Conservation (phyloP, 2,329 filamentous ascomycete genomes). For the Tolypocladium cylindrosporum region DNA sequence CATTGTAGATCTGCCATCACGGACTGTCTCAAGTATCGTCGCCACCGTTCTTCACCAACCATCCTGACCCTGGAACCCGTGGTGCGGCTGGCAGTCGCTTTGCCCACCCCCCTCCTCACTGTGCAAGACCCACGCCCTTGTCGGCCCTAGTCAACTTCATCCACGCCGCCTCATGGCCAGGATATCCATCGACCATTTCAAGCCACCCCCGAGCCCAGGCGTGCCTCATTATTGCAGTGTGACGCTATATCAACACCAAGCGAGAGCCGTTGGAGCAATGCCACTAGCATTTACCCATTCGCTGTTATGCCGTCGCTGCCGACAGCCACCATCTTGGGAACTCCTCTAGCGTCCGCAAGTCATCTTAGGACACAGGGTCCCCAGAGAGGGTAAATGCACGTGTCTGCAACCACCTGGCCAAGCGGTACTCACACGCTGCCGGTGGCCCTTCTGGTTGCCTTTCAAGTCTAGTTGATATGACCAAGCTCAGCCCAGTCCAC, state of each 20-base stretch:
- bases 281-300: conserved; percentile 4
- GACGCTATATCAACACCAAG: conserved; percentile 1
- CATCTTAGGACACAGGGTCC: conserved; percentile 4
- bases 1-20: not conserved
- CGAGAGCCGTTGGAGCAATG: conserved; percentile 7
- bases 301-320: conserved; percentile 8
- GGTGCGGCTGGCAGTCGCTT: not conserved
- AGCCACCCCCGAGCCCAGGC: not conserved
- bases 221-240: not conserved
- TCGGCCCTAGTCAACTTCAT: not conserved
- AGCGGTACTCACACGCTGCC: conserved; percentile 5
- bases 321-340: conserved; percentile 9
- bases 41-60: not conserved
- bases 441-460: conserved; percentile 1
- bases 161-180: not conserved
- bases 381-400: conserved; percentile 5
- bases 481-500: conserved; percentile 10
- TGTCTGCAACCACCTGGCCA: conserved; percentile 5
- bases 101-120: not conserved
- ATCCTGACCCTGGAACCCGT: not conserved
- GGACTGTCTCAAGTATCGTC: not conserved
- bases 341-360: conserved; percentile 6
- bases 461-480: conserved; percentile 3
- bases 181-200: not conserved
- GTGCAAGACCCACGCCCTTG: not conserved